phyloP scores from a whole-genome alignment of 208 protist genomes.

The Entamoeba dispar region DNA sequence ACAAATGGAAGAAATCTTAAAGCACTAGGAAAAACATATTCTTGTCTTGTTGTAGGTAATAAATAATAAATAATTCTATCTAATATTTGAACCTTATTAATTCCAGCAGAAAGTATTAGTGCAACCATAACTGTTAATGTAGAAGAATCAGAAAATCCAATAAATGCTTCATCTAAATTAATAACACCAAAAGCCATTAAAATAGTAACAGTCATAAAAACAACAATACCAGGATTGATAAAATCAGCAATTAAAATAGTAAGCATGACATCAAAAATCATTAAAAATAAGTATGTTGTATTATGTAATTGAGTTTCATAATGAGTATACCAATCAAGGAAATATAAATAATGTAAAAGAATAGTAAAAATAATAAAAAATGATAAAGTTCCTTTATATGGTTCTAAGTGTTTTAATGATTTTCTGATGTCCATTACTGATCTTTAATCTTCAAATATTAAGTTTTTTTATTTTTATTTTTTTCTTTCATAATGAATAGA shows the following conservation, averaged over 20 bases:
- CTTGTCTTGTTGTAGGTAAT: background rate
- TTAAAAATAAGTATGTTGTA: background rate
- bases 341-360: background rate
- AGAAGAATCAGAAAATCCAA: background rate
- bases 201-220: background rate
- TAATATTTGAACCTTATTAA: background rate
- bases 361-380: background rate
- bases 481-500: too few relatives aligned
- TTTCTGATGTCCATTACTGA: too few relatives aligned
- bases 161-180: background rate
- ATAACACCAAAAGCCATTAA: background rate
- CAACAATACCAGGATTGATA: background rate
- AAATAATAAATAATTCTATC: background rate
- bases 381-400: background rate
- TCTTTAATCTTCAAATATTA: too few relatives aligned
- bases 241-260: background rate
- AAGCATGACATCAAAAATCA: background rate
- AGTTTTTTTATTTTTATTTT: too few relatives aligned
- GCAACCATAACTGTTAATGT: background rate
- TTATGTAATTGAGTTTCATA: background rate
- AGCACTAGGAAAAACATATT: background rate
- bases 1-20: background rate
- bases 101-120: background rate
- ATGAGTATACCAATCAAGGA: background rate
- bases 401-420: background rate